A percentile compares a stretch with the other conserved stretches of the same genome.
These are phyloP conservation scores for Marchantia paleacea DNA, from an alignment of 225 moss, liverwort and hornwort species.

Conservation along the genomic window DNA sequence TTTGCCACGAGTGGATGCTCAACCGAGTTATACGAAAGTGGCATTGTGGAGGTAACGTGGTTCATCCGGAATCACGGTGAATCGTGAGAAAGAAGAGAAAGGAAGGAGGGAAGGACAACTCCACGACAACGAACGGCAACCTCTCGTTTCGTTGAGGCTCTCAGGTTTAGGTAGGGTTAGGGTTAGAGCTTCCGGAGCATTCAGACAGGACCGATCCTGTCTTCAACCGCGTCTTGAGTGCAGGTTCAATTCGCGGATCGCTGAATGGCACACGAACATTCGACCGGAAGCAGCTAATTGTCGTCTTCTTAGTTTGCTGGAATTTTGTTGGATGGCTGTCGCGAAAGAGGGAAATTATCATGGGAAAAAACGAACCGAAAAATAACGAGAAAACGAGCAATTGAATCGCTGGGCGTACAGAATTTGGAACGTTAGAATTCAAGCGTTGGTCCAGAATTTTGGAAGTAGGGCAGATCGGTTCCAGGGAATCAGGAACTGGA, in stretches of 20 bases:
- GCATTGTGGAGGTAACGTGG: no score
- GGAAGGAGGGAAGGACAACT: neutral
- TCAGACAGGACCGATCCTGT: neutral
- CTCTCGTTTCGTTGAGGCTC: neutral
- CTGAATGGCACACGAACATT: neutral
- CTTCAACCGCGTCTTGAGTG: neutral
- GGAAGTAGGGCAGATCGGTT: neutral
- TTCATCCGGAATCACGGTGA: neutral
- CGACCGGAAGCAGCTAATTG: neutral
- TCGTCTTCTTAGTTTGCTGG: neutral
- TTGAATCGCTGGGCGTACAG: neutral
- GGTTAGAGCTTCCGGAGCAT: neutral
- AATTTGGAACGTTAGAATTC: neutral
- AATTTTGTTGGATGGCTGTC: neutral
- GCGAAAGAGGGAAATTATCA: neutral
- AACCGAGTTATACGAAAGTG: no score
- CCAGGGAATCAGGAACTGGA: neutral
- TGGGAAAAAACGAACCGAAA: neutral
- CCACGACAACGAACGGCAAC: conserved; percentile 7
- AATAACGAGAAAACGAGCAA: neutral
- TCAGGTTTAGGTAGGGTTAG: neutral
- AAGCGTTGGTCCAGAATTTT: neutral
- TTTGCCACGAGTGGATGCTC: no score
- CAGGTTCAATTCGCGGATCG: neutral
- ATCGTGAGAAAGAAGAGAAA: neutral